Evolutionary conservation across 2,329 filamentous ascomycete genomes (phyloP), one percentile per base, ranked within the genome.

Genomic region (Corynespora cassiicola): DNA sequence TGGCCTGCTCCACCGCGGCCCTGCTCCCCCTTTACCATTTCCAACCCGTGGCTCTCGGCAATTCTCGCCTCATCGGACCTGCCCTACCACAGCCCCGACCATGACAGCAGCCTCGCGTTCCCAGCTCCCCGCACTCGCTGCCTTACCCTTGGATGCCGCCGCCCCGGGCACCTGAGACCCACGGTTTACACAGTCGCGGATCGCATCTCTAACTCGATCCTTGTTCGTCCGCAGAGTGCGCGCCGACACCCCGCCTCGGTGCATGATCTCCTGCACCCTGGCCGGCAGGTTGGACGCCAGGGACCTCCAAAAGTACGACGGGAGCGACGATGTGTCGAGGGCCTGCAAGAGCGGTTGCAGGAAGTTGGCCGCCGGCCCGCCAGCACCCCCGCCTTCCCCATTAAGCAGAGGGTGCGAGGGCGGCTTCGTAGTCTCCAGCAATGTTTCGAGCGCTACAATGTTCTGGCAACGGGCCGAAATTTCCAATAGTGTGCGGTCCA

Each of bases 101-200:
- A 97, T 96, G 31, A 97, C 91, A 2, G 91, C 90, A 31, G 91
- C 86, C 71, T 97, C 94, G 24, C 92, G 80, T 58, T 96, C 92
- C 89, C 90, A 96, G 39, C 75, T 79, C 6, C 73, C 75, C 47
- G 66, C 71, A 47, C 26, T 38, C 15, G 72, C 72, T 9, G 71
- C 61, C 26, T 76, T 69, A 21, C 66, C 65, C 52, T 64, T 74
- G 43, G 50, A 66, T 29, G 82, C 61, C 0, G 75, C 61, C 16
- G 63, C 79, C 10, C 76, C 78, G 2, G 89, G 88, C 33, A 86
- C 63, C 63, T 85, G 81, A 22, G 84, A 87, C 0, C 92, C 92
- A 34, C 81, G 81, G 44, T 91, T 71, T 2, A 99, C 94, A 51
- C 90, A 94, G 37, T 92, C 88, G 19, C 85, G 78, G 10, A 99